Evolutionary conservation across 2,329 filamentous ascomycete species (phyloP), one percentile per base, ranked within the genome.

Genomic region (Cordyceps cicadae): DNA sequence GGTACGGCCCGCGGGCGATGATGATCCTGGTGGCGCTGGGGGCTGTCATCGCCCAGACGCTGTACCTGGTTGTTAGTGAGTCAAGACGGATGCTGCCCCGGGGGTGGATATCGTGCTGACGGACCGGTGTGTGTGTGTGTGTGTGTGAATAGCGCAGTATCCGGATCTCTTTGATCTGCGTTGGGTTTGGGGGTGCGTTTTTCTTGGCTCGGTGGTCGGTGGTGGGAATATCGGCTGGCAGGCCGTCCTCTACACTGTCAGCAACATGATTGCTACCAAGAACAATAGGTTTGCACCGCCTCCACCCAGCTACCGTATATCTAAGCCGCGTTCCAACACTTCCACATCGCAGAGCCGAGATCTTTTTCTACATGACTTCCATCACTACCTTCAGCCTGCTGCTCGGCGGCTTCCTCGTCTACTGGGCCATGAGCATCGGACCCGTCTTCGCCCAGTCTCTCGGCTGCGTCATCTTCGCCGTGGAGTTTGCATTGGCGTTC

Each of bases 331-430:
- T 24, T 24, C 24, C 24, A 24, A 24, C 24, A 24, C 24, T 24
- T 4, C 24, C 24, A 8, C 29, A 29, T 29, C 7, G 3, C n/a
- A 61, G 59, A 26, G 45, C 60, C 15, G 53, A 49, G 14, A 49
- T 59, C 2, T 61, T 62, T 14, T 54, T 62, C 15, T 62, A 57
- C 29, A 45, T 57, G 43, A 48, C 26, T 14, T 54, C 39, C 11
- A 24, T 53, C 4, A 48, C 12, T 17, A 53, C 46, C 2, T 6
- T 57, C 9, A 57, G 24, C 39, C 15, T 37, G 11, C 0, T 53
- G 6, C 2, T 57, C 1, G 39, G 39, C 5, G 60, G 54, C 1
- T 17, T 41, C 7, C 21, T 56, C 32, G 53, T 62, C 15, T 62
- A 57, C 37, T 54, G 52, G 29, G 53, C 53, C 7, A 62, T 62